Evolutionary conservation across 1,139 yeast genomes (phyloP).

Genomic region (Protomyces gravidus): DNA sequence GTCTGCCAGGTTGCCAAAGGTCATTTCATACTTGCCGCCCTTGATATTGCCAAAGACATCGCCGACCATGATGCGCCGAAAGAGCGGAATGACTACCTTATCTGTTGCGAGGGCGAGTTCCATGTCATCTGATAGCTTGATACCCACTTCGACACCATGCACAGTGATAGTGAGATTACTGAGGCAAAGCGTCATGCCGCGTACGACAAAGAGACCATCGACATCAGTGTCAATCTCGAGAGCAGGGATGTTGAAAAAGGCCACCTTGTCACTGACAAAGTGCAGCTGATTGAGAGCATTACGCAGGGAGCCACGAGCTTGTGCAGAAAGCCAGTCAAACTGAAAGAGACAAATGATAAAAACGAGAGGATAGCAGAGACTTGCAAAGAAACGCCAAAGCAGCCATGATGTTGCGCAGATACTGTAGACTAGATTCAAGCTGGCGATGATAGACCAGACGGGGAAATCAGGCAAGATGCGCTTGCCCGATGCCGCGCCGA

Average conservation of each 20-base stretch:
- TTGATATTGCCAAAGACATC: slow-evolving; percentile 24
- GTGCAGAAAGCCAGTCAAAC: slow-evolving; percentile 8
- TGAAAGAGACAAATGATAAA: slow-evolving; percentile 21
- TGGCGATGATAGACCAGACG: slow-evolving; percentile 10
- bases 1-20: slow-evolving; percentile 22
- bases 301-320: slow-evolving; percentile 7
- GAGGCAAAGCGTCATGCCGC: slow-evolving; percentile 13
- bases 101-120: slow-evolving; percentile 21
- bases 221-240: slow-evolving; percentile 26
- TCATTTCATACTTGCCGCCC: slow-evolving; percentile 26
- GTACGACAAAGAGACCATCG: slow-evolving; percentile 26
- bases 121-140: slow-evolving; percentile 25
- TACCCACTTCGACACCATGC: slow-evolving; percentile 25
- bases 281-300: slow-evolving; percentile 8
- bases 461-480: slow-evolving; percentile 21
- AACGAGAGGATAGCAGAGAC: slow-evolving; percentile 5
- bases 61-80: slow-evolving; percentile 17
- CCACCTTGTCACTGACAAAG: slow-evolving; percentile 24
- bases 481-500: slow-evolving; percentile 15
- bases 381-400: slow-evolving; percentile 14
- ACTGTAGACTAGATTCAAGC: slow-evolving; percentile 8
- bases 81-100: slow-evolving; percentile 13
- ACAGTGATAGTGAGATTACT: slow-evolving; percentile 18
- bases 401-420: slow-evolving; percentile 25
- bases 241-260: slow-evolving; percentile 26